Evolutionary conservation across 768 basidiomycete genomes (phyloP), one percentile per base, ranked within the genome.

Genomic region (Lentinula boryana): DNA sequence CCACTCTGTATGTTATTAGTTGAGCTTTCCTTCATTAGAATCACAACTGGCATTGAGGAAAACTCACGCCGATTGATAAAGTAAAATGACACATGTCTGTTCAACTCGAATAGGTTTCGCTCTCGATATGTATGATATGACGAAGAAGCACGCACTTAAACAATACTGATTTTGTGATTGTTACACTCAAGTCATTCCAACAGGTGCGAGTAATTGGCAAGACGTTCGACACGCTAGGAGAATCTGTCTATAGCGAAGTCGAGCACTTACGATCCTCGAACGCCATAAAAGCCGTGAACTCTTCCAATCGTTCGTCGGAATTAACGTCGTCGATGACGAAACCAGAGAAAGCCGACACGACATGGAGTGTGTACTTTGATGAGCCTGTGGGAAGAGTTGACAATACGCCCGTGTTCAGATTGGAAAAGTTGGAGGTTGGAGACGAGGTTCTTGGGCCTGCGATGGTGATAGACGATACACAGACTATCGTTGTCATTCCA

Each of bases 401-500:
- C 41, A 80, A 91, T 62, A 91, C 91, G 0, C 95, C 94, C 0
- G 88, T 98, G 27, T 96, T 80, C 71, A 68, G 87, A 66, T 74
- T 98, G 62, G 84, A 83, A 46, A 74, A 76, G 13, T 72, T 98
- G 60, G 76, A 75, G 0, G 75, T 86, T 12, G 95, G 94, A 3
- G 88, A 93, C 60, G 75, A 78, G 43, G 76, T 96, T 31, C 73
- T 81, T 48, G 96, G 95, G 7, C 95, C 96, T 8, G 93, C 94
- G 38, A 88, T 98, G 84, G 88, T 98, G 63, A 91, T 97, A 67
- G 95, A 98, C 72, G 80, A 92, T 65, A 98, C 95, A 21, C 96
- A 97, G 76, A 97, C 95, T 23, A 92, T 98, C 62, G 89, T 98
- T 35, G 73, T 98, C 4, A 84, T 93, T 21, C 89, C 92, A 0